Evolutionary conservation across 192 early-diverging fungal genomes (phyloP), one percentile per base, ranked within the genome.

Genomic region (Podila verticillata): DNA sequence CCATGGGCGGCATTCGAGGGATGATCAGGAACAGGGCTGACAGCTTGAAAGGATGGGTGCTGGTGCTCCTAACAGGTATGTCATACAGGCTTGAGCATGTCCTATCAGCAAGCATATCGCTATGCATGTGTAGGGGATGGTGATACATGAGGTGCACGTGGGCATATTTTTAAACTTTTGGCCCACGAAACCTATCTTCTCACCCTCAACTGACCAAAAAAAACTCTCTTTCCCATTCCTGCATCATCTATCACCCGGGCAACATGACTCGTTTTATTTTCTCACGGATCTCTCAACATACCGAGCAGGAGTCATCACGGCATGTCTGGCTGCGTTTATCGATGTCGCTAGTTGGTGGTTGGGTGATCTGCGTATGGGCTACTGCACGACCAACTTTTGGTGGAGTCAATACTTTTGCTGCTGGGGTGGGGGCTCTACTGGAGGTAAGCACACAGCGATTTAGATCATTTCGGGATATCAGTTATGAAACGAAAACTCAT

Each of bases 371-470:
- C 90, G 94, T 68, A 85, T 91, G 58, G 96, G 96, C 0, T 95
- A 93, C 60, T 97, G 96, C 60, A 83, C 80, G 19, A 87, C 84
- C 5, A 90, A 89, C 47, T 95, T 93, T 88, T 89, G 92, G 51
- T 84, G 95, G 61, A 93, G 91, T 70, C 90, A 89, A 60, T 87
- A 88, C 56, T 91, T 92, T 63, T 98, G 97, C 83, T 98, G 96
- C 82, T 87, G 88, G 81, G 85, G 96, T 82, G 86, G 88, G 81
- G 85, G 81, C 36, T 85, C 84, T 63, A 83, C 81, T 34, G 71
- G 81, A 75, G 84, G 70, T 72, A 49, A 72, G 63, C 39, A 44
- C 39, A 44, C 0, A 12, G 36, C 39, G n/a, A 44, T 7, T 17
- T 44, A 15, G 39, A 44, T 17, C 39, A 44, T 44, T 15, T 12